Base-by-base conservation (phyloP, 2,329 filamentous ascomycete species). In the Lachnellula occidentalis region DNA sequence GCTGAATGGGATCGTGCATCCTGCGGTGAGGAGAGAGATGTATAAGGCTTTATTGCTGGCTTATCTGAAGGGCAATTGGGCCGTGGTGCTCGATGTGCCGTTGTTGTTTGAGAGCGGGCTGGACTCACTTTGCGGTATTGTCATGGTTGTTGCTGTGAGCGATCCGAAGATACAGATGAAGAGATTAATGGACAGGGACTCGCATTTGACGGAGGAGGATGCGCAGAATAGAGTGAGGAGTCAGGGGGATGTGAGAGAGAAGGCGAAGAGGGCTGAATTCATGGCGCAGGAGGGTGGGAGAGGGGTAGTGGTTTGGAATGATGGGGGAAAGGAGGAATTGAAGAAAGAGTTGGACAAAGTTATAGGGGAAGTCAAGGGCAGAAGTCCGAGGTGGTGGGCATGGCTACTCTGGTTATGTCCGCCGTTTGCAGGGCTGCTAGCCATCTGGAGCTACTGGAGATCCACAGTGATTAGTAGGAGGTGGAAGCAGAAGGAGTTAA, bases 281-380 rank as follows among this genome's bases (percentile, higher is more conserved):
- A 77, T 87, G 71, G 83, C 80, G 46, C 76, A 90, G 45, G 81
- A 77, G 50, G 69, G 72, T 45, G 83, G 82, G 4, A 79, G 78
- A 47, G 92, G 92, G 0, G 79, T 91, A 3, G 90, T 96, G 34
- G 79, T 99, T 22, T 94, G 89, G 89, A 99, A 99, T 73, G 92
- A 97, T 72, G 82, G 82, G 2, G 83, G 82, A 46, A 85, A 78
- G 66, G 84, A 83, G 36, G 82, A 90, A 58, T 70, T 99, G 66
- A 79, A 81, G 71, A 71, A 67, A 49, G 83, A 90, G 69, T 74
- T 97, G 11, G 77, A 78, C 50, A 75, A 73, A 56, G 87, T 85
- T 7, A 83, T 97, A 74, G 67, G 65, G 4, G 77, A 78, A 57
- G 73, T 96, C 37, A 78, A 76, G 64, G 74, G 66, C 45, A 72